These are phyloP conservation scores for Penicillium sumatraense DNA, from an alignment of 2,329 filamentous ascomycete species.

Conservation along the genomic window DNA sequence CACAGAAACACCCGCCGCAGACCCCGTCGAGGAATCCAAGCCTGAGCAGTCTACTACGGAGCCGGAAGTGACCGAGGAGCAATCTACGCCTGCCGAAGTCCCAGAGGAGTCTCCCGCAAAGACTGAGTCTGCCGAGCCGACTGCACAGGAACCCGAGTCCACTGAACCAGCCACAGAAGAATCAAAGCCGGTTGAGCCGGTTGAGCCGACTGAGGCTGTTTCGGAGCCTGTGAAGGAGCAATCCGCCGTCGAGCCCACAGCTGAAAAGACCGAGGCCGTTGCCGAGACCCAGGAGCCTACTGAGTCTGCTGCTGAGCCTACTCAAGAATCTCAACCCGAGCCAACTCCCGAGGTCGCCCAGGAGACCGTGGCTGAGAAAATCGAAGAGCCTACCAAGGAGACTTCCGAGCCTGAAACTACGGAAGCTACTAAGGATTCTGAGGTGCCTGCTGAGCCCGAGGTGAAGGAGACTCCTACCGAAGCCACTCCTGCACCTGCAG, in stretches of 20 bases:
- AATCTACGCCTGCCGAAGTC: constrained; percentile 5
- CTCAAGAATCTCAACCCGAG: constrained; percentile 14
- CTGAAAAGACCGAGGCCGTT: constrained; percentile 40
- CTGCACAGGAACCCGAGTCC: constrained; percentile 11
- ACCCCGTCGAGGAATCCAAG: constrained; percentile 9
- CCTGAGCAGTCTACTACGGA: constrained; percentile 14
- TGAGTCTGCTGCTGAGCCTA: constrained; percentile 7
- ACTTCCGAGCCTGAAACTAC: constrained; percentile 16
- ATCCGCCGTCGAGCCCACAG: constrained; percentile 10
- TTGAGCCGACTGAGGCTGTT: too few species aligned
- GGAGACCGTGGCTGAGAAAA: not conserved
- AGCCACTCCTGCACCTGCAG: not conserved
- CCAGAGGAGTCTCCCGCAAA: constrained; percentile 11
- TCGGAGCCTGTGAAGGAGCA: constrained; percentile 19
- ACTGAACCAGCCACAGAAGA: constrained; percentile 18
- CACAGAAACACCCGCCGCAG: not conserved
- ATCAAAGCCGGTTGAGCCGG: constrained; percentile 30
- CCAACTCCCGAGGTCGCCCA: not conserved
- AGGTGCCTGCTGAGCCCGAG: not conserved
- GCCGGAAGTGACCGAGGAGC: not conserved
- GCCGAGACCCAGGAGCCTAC: constrained; percentile 2
- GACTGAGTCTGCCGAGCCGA: constrained; percentile 6
- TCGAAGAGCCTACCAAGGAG: not conserved
- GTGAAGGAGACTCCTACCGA: constrained; percentile 2
- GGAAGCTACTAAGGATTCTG: constrained; percentile 8